Conservation (phyloP, 495 filamentous ascomycete species). For the Daldinia grandis region DNA sequence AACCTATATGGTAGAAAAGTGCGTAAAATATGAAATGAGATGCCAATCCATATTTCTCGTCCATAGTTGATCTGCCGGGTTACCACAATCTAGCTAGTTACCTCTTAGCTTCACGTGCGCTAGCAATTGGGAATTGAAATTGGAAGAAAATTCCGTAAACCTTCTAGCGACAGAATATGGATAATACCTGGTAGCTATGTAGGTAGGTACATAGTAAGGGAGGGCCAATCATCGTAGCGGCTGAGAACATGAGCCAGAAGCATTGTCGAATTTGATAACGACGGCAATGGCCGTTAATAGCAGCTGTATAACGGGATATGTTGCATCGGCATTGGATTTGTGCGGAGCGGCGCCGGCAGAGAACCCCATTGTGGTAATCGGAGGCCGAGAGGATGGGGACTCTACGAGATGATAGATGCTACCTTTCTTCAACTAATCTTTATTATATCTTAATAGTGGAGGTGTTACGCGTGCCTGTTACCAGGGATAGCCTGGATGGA, state of each 20-base stretch:
- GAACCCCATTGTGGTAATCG: conserved; percentile 35
- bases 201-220: background rate
- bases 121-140: conserved; percentile 20
- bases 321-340: conserved; percentile 27
- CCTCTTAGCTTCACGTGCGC: background rate
- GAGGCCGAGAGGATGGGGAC: conserved; percentile 32
- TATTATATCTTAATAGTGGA: conserved; percentile 4
- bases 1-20: background rate
- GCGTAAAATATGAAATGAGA: background rate
- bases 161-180: background rate
- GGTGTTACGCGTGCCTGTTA: conserved; percentile 5
- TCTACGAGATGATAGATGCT: conserved; percentile 26
- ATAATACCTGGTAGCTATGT: background rate
- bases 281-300: conserved; percentile 17
- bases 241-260: conserved; percentile 22
- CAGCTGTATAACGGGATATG: conserved; percentile 22
- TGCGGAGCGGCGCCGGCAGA: conserved; percentile 23
- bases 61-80: background rate
- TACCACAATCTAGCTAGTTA: background rate
- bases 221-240: conserved; percentile 22
- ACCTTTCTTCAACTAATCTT: conserved; percentile 16
- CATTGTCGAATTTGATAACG: conserved; percentile 6
- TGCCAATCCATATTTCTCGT: background rate
- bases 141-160: background rate
- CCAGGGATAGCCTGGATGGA: conserved; percentile 6